Base-by-base conservation (phyloP, 805 yeast genomes). In the Candida sithepensis region DNA sequence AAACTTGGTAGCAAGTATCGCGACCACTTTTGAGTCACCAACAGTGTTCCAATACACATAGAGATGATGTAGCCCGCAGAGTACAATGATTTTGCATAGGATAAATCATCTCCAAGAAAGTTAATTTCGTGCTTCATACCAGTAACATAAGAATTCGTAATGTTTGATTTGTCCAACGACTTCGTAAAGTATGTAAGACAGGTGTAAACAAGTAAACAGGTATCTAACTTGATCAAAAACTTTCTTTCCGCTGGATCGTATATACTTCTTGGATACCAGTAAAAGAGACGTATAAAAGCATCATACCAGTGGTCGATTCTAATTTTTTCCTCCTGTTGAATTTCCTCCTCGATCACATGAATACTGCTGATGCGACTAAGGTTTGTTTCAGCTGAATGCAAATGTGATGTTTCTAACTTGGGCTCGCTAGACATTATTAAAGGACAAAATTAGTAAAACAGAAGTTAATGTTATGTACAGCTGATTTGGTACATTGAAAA, bases 151-250 rank as follows among this genome's bases (percentile, higher is more conserved):
- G 89, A 89, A 57, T 83, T 81, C 50, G 74, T 75, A 47, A 79
- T 67, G 61, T 84, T 85, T 41, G 78, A 72, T 50, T 75, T 76
- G 61, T 85, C 90, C 41, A 85, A 69, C 42, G 81, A 77, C 59
- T 83, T 83, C 45, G 84, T 80, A 84, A 87, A 85, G 62, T 84
- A 83, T 0, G 82, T 80, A 20, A 72, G 56, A 56, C 78, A 74
- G 18, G 62, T 64, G 49, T 71, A 74, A 33, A 72, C 65, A 30
- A 81, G 71, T 42, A 85, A 62, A 39, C 78, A 63, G 8, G 76
- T 50, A 56, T 83, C 89, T 30, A 83, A 63, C 59, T 84, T 83
- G 53, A 71, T 63, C 20, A 81, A 59, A 36, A 81, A 63, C 32
- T 62, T 67, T 42, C 73, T 70, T 45, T 74, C 78, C 13, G n/a